These are phyloP conservation scores for Coemansia sp. DNA, from an alignment of 192 early-diverging fungal species.

Conservation along the genomic window DNA sequence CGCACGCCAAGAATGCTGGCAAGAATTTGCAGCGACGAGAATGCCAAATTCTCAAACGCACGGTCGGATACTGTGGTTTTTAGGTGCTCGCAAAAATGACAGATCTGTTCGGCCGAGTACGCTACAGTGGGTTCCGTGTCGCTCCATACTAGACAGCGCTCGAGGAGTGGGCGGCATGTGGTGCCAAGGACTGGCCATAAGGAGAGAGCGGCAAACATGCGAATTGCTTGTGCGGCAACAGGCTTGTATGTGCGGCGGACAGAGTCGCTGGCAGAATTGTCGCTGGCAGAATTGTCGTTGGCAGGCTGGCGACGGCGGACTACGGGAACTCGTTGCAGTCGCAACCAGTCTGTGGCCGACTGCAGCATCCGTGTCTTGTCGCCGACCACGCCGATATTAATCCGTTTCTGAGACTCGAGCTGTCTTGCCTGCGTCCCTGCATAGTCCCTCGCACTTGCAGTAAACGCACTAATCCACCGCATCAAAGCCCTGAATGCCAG, in stretches of 20 bases:
- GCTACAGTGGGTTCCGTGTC: background rate
- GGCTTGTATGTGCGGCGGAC: slow-evolving; percentile 13
- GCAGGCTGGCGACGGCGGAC: background rate
- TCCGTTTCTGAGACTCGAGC: slow-evolving; percentile 11
- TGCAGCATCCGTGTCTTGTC: slow-evolving; percentile 18
- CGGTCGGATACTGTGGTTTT: background rate
- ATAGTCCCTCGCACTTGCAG: slow-evolving; percentile 20
- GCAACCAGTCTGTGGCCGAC: slow-evolving; percentile 42
- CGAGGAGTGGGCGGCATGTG: background rate
- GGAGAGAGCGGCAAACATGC: slow-evolving; percentile 14
- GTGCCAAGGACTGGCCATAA: slow-evolving; percentile 6
- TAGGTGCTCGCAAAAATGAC: background rate
- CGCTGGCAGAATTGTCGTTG: background rate
- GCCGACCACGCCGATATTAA: slow-evolving; percentile 22
- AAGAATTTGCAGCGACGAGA: slow-evolving; percentile 22
- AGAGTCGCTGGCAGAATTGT: background rate
- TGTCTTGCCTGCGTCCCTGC: slow-evolving; percentile 11
- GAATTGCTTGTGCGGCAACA: slow-evolving; percentile 7
- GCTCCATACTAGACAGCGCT: slow-evolving; percentile 13
- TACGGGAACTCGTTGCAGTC: slow-evolving; percentile 26
- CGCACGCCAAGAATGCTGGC: slow-evolving; percentile 29
- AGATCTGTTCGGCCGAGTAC: background rate
- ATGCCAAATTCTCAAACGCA: background rate
- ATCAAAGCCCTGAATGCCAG: slow-evolving; percentile 17
- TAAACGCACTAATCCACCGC: slow-evolving; percentile 26